A percentile compares a stretch with the other conserved stretches of the same genome.
These are phyloP conservation scores for Haplosporangium sp. DNA, from an alignment of 371 early-diverging fungal species.

Conservation along the genomic window DNA sequence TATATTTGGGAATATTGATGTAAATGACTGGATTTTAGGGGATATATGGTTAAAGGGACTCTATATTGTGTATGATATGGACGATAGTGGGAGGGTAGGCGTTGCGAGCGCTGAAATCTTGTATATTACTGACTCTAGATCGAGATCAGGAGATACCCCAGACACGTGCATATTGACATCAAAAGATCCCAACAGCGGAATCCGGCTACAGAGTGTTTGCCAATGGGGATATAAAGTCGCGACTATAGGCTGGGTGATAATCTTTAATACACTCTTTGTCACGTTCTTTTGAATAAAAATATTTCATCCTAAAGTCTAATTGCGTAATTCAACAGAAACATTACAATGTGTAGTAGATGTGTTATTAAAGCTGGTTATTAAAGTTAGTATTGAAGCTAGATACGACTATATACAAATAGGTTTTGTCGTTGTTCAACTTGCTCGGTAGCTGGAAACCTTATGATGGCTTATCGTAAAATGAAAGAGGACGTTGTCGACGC, in stretches of 20 bases:
- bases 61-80: constrained; percentile 45
- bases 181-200: neutral
- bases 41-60: constrained; percentile 38
- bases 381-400: no score
- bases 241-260: neutral
- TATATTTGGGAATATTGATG: constrained; percentile 29
- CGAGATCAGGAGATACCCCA: neutral
- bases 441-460: neutral
- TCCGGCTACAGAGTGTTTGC: neutral
- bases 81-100: constrained; percentile 22
- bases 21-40: constrained; percentile 38
- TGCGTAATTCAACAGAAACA: no score
- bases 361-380: no score
- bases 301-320: no score
- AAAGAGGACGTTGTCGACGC: neutral
- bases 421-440: no score
- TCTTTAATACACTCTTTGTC: neutral
- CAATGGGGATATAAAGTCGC: neutral
- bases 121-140: neutral
- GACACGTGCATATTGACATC: constrained; percentile 8
- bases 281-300: no score
- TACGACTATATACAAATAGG: no score
- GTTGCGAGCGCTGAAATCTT: constrained; percentile 18
- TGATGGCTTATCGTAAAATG: neutral
- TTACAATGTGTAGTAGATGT: no score